Conservation (phyloP, 768 basidiomycete species). For the Chalciporus piperatus region DNA sequence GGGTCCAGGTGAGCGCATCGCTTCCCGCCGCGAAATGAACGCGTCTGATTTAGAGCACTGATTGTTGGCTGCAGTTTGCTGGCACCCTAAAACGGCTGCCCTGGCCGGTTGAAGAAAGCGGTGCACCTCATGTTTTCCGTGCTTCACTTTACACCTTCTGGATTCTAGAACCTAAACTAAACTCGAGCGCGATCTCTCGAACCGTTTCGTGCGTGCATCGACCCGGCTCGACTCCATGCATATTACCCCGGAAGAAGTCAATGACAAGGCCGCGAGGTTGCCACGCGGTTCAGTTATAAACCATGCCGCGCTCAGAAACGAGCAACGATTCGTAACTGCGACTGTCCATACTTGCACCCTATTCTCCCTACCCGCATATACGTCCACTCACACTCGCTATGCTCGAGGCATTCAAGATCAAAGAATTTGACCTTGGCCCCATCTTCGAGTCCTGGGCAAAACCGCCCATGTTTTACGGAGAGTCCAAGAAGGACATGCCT, state of each 20-base stretch:
- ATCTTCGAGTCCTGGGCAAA: conserved; percentile 63
- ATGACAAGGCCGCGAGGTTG: conserved; percentile 22
- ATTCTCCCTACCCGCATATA: background rate
- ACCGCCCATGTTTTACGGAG: conserved; percentile 65
- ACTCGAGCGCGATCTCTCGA: conserved; percentile 20
- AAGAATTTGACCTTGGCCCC: conserved; percentile 72
- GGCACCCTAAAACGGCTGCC: conserved; percentile 15
- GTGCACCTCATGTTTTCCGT: conserved; percentile 32
- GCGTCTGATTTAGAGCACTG: conserved; percentile 11
- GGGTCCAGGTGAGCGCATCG: conserved; percentile 13
- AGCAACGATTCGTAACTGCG: conserved; percentile 15
- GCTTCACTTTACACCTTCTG: conserved; percentile 22
- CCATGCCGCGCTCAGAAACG: conserved; percentile 12
- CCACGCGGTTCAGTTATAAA: conserved; percentile 29
- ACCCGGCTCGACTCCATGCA: conserved; percentile 12
- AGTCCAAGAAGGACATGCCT: conserved; percentile 62
- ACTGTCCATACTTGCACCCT: conserved; percentile 5
- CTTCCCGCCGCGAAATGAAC: conserved; percentile 13
- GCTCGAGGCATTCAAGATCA: conserved; percentile 78
- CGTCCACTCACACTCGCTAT: conserved; percentile 30
- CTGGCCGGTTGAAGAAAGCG: conserved; percentile 13
- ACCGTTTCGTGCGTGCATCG: conserved; percentile 9
- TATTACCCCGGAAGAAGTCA: conserved; percentile 26
- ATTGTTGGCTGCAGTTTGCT: conserved; percentile 7
- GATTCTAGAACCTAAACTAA: conserved; percentile 24